Conservation (phyloP, 345 rosid species). For the Bruguiera sexangula region DNA sequence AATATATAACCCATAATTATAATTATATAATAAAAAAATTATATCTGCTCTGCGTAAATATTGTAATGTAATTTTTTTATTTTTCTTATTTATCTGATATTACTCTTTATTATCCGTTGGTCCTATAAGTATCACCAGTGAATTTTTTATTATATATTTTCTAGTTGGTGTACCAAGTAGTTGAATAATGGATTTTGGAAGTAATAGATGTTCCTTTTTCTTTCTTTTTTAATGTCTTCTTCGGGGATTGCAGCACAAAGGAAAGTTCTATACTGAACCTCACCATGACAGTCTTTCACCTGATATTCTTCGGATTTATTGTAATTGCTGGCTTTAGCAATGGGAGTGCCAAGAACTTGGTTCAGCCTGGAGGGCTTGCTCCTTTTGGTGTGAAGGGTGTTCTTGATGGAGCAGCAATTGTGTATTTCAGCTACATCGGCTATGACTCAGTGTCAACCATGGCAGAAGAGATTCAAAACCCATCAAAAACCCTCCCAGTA, state of each 20-base stretch:
- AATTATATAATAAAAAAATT: too few relatives aligned
- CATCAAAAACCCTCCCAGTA: slow-evolving; percentile 66
- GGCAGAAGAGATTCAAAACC: slow-evolving; percentile 92
- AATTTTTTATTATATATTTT: background rate
- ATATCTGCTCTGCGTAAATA: too few relatives aligned
- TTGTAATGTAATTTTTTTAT: too few relatives aligned
- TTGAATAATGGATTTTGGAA: slow-evolving; percentile 24
- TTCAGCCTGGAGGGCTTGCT: slow-evolving; percentile 72
- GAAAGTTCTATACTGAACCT: slow-evolving; percentile 83
- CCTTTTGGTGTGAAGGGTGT: slow-evolving; percentile 81
- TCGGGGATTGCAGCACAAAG: slow-evolving; percentile 65
- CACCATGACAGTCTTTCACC: slow-evolving; percentile 79
- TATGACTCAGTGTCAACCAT: slow-evolving; percentile 90
- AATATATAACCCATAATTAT: too few relatives aligned
- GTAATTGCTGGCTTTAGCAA: slow-evolving; percentile 64
- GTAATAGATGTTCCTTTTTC: slow-evolving; percentile 15
- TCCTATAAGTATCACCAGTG: background rate
- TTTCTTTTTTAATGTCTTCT: background rate
- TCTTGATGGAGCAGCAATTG: slow-evolving; percentile 80
- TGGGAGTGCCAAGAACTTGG: slow-evolving; percentile 56
- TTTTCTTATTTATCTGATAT: background rate
- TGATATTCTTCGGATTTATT: slow-evolving; percentile 79
- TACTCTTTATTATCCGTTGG: background rate
- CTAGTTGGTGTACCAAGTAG: slow-evolving; percentile 6
- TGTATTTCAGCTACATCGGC: slow-evolving; percentile 89